Evolutionary conservation across 192 early-diverging fungal genomes (phyloP).

Genomic region (Linnemannia elongata): DNA sequence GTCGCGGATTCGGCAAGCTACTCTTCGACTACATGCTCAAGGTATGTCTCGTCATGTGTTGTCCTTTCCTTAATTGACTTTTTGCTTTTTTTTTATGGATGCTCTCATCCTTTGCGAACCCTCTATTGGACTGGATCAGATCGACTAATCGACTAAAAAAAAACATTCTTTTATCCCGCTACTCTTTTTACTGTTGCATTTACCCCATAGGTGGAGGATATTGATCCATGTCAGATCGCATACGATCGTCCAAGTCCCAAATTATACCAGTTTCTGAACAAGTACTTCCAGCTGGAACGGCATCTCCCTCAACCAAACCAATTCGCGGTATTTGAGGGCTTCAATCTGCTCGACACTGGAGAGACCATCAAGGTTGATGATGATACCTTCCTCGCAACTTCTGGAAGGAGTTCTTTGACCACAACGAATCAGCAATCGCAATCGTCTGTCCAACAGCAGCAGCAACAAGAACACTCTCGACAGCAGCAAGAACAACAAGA

Average conservation of each 20-base stretch:
- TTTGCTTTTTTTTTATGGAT: background rate
- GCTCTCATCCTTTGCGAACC: constrained; percentile 3
- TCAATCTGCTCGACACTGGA: constrained; percentile 29
- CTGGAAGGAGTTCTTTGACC: background rate
- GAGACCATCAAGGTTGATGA: constrained; percentile 38
- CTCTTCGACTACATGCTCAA: constrained; percentile 59
- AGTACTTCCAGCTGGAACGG: constrained; percentile 48
- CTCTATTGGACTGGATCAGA: background rate
- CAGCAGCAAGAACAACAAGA: background rate
- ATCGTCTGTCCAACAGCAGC: background rate
- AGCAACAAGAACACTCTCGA: background rate
- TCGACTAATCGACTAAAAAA: background rate
- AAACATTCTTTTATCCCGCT: background rate
- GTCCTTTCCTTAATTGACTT: background rate
- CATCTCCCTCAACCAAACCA: constrained; percentile 55
- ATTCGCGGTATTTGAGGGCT: constrained; percentile 57
- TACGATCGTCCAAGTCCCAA: constrained; percentile 59
- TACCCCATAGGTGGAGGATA: constrained; percentile 36
- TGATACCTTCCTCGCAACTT: background rate
- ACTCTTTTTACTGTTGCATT: background rate
- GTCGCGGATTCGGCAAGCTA: constrained; percentile 52
- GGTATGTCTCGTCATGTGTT: constrained; percentile 5
- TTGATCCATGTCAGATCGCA: constrained; percentile 54
- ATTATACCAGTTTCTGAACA: constrained; percentile 47
- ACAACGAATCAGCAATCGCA: background rate